These are phyloP conservation scores for Lentinula sp. DNA, from an alignment of 768 basidiomycete species.

Conservation along the genomic window DNA sequence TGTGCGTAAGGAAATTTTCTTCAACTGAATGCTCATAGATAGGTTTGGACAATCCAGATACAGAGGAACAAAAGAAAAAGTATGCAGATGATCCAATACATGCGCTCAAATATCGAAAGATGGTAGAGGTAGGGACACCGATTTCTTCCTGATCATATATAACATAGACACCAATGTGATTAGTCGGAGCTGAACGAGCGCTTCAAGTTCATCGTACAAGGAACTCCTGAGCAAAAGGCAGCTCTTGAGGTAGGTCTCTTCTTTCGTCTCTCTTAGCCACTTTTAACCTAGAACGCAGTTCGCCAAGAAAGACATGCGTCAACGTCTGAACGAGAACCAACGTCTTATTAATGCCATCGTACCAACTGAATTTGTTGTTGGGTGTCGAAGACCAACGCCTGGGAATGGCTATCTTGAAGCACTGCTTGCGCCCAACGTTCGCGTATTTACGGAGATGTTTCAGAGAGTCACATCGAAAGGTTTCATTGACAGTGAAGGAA, in stretches of 20 bases:
- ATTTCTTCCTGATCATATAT: neutral
- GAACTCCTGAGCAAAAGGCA: slow-evolving; percentile 35
- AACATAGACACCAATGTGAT: neutral
- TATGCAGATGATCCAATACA: slow-evolving; percentile 31
- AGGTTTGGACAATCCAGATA: neutral
- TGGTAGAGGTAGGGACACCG: slow-evolving; percentile 13
- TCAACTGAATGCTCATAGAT: too few relatives aligned
- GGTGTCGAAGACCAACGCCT: slow-evolving; percentile 42
- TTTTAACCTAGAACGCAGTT: neutral
- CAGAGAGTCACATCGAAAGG: slow-evolving; percentile 35
- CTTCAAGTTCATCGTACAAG: slow-evolving; percentile 27
- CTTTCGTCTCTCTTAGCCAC: neutral
- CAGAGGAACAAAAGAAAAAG: slow-evolving; percentile 15
- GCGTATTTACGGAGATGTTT: slow-evolving; percentile 34
- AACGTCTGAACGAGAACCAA: slow-evolving; percentile 12
- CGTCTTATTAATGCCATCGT: slow-evolving; percentile 21
- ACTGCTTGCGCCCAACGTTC: slow-evolving; percentile 37
- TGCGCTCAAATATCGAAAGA: slow-evolving; percentile 27
- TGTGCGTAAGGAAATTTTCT: slow-evolving; percentile 3
- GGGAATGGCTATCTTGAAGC: slow-evolving; percentile 49
- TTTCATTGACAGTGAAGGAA: slow-evolving; percentile 37
- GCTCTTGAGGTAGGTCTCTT: slow-evolving; percentile 26
- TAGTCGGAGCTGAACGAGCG: slow-evolving; percentile 21
- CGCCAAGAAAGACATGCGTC: slow-evolving; percentile 19
- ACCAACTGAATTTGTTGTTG: slow-evolving; percentile 35